phyloP scores from a whole-genome alignment of 768 basidiomycete genomes.

The Hericium rajendrae region DNA sequence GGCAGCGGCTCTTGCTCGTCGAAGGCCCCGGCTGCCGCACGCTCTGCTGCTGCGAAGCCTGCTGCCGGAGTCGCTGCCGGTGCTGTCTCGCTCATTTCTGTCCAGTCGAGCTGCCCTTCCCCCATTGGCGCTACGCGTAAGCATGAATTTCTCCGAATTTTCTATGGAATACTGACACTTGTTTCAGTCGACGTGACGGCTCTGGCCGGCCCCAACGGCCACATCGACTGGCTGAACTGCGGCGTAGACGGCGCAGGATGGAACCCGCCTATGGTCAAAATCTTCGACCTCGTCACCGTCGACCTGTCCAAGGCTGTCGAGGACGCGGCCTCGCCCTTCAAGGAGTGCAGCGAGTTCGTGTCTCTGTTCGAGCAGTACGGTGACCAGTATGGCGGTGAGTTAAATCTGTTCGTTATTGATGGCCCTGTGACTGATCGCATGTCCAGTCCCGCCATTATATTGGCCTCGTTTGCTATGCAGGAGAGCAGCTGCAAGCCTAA shows the following conservation, averaged over 20 bases:
- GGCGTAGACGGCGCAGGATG: constrained; percentile 56
- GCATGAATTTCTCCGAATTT: not conserved
- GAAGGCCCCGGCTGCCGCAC: not conserved
- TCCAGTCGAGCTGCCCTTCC: not conserved
- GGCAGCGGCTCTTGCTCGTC: too few relatives aligned
- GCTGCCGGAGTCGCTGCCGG: not conserved
- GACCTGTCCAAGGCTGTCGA: constrained; percentile 25
- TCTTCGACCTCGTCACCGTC: constrained; percentile 40
- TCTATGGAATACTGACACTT: not conserved
- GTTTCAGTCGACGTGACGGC: constrained; percentile 37
- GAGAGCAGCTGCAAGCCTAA: constrained; percentile 66
- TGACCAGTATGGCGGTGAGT: constrained; percentile 30
- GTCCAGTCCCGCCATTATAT: constrained; percentile 55
- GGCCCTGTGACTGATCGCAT: not conserved
- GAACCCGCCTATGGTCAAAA: constrained; percentile 55
- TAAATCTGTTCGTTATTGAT: not conserved
- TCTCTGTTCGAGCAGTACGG: constrained; percentile 52
- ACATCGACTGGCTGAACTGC: constrained; percentile 71
- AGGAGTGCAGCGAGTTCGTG: constrained; percentile 45
- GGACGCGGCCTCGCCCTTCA: constrained; percentile 48
- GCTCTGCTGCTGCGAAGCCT: not conserved
- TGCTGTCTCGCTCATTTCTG: not conserved
- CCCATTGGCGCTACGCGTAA: not conserved
- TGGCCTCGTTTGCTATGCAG: constrained; percentile 86
- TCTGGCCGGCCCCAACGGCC: constrained; percentile 58